Conservation (phyloP, 108 stramenopile genomes). For the Craspedostauros australis region DNA sequence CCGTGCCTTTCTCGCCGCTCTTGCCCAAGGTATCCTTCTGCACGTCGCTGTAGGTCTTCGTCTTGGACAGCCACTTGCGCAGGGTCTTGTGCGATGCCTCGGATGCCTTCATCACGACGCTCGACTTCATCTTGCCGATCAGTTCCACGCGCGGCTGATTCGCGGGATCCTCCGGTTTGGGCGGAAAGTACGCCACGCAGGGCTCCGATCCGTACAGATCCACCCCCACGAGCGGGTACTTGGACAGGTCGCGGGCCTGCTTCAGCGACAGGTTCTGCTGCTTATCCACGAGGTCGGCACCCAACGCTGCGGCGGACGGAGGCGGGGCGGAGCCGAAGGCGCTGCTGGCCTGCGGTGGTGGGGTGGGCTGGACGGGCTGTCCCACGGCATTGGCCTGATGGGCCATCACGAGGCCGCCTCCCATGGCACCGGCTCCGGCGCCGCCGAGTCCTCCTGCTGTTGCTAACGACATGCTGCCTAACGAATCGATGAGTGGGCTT, state of each 20-base stretch:
- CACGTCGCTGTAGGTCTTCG: constrained; percentile 37
- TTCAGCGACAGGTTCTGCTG: constrained; percentile 40
- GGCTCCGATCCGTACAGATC: constrained; percentile 63
- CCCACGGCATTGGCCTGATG: constrained; percentile 52
- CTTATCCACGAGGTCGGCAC: constrained; percentile 73
- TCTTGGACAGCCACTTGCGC: constrained; percentile 61
- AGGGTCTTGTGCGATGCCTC: constrained; percentile 65
- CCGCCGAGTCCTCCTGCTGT: constrained; percentile 42
- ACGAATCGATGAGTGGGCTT: too few relatives aligned
- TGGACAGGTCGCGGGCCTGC: constrained; percentile 39
- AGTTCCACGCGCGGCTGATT: neutral
- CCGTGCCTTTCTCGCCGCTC: constrained; percentile 14
- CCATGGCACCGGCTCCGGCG: constrained; percentile 32
- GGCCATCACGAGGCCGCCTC: constrained; percentile 56
- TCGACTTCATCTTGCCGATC: constrained; percentile 40
- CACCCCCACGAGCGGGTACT: constrained; percentile 62
- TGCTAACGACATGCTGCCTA: constrained; percentile 84
- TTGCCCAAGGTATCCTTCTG: constrained; percentile 36
- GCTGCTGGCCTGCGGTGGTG: constrained; percentile 30
- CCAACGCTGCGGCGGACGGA: constrained; percentile 41
- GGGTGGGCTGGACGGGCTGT: constrained; percentile 22
- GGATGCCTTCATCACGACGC: constrained; percentile 32
- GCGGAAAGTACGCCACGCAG: constrained; percentile 61
- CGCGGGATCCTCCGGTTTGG: constrained; percentile 37
- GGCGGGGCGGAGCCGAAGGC: constrained; percentile 25